These are phyloP conservation scores for Bauhinia variegata DNA, from an alignment of 306 rosid species.

Conservation along the genomic window DNA sequence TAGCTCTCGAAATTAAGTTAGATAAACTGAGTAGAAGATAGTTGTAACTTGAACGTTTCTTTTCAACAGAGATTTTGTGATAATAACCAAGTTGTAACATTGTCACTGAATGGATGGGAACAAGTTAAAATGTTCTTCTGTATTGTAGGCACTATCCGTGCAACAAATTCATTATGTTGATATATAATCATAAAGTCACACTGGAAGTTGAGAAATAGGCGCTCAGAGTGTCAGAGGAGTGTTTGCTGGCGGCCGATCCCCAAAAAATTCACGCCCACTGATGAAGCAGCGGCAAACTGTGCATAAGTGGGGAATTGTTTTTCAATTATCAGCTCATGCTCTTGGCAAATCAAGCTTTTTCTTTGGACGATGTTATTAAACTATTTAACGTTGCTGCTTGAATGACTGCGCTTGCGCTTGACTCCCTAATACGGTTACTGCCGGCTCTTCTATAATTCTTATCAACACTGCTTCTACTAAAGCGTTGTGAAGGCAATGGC, in stretches of 20 bases:
- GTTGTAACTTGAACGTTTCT: neutral
- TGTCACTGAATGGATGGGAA: constrained; percentile 1
- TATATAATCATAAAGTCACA: constrained; percentile 23
- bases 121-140: constrained; percentile 6
- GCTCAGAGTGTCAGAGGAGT: constrained; percentile 22
- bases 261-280: constrained; percentile 48
- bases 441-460: constrained; percentile 61
- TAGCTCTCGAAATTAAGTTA: too few species aligned
- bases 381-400: constrained; percentile 80
- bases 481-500: constrained; percentile 48
- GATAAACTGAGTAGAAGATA: too few species aligned
- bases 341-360: constrained; percentile 69
- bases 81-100: too few species aligned
- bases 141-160: constrained; percentile 9
- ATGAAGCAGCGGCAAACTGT: constrained; percentile 32
- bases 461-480: constrained; percentile 52
- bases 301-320: constrained; percentile 27
- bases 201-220: constrained; percentile 8
- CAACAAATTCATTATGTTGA: neutral
- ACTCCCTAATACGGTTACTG: constrained; percentile 59
- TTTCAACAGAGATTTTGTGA: neutral
- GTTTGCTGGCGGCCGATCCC: constrained; percentile 35
- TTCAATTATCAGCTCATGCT: constrained; percentile 13
- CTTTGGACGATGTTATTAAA: constrained; percentile 71
- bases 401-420: constrained; percentile 76